Conservation (phyloP, 1,284 basidiomycete species). For the Leucoagaricus sp. region DNA sequence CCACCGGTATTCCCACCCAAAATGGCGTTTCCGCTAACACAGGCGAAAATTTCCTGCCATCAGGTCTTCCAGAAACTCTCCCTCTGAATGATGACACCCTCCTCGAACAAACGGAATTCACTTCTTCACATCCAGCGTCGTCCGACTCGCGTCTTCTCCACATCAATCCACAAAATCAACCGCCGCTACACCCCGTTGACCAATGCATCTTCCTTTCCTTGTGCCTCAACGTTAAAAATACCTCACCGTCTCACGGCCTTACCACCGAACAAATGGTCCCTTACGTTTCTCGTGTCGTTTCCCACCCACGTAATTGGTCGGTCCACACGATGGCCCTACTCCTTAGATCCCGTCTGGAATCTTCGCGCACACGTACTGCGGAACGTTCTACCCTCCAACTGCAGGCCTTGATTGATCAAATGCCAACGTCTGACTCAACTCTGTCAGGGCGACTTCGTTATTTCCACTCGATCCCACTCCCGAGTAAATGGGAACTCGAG, state of each 20-base stretch:
- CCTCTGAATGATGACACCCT: conserved; percentile 95
- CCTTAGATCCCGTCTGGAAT: conserved; percentile 86
- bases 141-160: conserved; percentile 50
- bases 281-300: conserved; percentile 84
- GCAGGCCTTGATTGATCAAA: conserved; percentile 92
- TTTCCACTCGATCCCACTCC: conserved; percentile 78
- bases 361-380: conserved; percentile 84
- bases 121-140: conserved; percentile 57
- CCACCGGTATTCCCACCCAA: conserved; percentile 15
- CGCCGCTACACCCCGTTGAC: conserved; percentile 86
- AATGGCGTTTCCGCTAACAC: conserved; percentile 6
- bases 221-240: conserved; percentile 89
- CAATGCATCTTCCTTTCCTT: conserved; percentile 89
- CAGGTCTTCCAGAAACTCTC: conserved; percentile 74
- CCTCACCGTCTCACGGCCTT: conserved; percentile 83
- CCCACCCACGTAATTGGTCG: conserved; percentile 91
- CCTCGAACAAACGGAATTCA: conserved; percentile 92
- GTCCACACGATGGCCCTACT: conserved; percentile 93
- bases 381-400: conserved; percentile 89
- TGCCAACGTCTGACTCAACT: conserved; percentile 82
- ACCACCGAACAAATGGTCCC: conserved; percentile 90
- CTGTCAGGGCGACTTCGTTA: conserved; percentile 75
- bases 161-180: conserved; percentile 84
- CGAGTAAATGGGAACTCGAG: conserved; percentile 91
- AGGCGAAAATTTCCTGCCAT: conserved; percentile 13